Evolutionary conservation across 73 alveolate genomes (phyloP), one percentile per base, ranked within the genome.

Genomic region (Stentor coeruleus): DNA sequence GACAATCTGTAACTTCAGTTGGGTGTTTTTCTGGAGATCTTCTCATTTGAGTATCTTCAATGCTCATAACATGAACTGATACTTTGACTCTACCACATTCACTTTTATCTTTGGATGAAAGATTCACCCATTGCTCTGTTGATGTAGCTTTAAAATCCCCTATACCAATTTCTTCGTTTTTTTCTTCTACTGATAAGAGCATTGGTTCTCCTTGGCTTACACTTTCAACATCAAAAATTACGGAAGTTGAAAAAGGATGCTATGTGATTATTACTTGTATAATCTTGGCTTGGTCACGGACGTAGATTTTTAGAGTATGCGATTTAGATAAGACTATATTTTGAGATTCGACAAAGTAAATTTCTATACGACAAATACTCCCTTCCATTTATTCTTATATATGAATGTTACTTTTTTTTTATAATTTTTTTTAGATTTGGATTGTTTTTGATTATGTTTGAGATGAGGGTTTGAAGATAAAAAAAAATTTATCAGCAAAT

Each of bases 361-460:
- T 49, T 6, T 11, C 28, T 49, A 49, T 49, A 11, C 20, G 6
- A 11, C 28, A 49, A 49, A 49, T 20, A 49, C 28, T 11, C 20
- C 66, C 66, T 49, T 49, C 66, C 66, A 49, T 49, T 49, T 49
- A 49, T 49, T 49, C n/a, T n/a, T n/a, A n/a, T n/a, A n/a, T n/a
- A n/a, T n/a, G n/a, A n/a, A n/a, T n/a, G n/a, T n/a, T n/a, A n/a
- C n/a, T n/a, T n/a, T n/a, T n/a, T n/a, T n/a, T n/a, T n/a, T n/a
- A n/a, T n/a, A n/a, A n/a, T n/a, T n/a, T n/a, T n/a, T n/a, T n/a
- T n/a, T n/a, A n/a, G n/a, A n/a, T n/a, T n/a, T n/a, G n/a, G n/a
- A n/a, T n/a, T n/a, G n/a, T n/a, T n/a, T n/a, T n/a, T n/a, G n/a
- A n/a, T n/a, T n/a, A n/a, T n/a, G n/a, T n/a, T n/a, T n/a, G n/a